These are phyloP conservation scores for Phytophthora fragariae DNA, from an alignment of 352 stramenopile genomes.

Conservation along the genomic window DNA sequence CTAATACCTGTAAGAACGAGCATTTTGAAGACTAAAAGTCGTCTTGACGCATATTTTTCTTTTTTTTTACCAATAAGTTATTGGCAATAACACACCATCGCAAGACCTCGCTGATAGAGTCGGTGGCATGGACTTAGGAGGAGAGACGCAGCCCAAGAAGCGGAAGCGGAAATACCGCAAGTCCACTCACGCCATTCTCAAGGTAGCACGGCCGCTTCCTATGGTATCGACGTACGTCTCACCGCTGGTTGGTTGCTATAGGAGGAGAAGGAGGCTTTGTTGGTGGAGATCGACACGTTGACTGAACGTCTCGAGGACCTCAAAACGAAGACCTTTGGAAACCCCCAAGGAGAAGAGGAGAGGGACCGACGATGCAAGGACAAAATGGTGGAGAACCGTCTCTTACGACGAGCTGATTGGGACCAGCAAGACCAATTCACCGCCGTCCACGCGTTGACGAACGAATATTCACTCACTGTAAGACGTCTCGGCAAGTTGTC, in stretches of 20 bases:
- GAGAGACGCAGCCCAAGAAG: conserved; percentile 11
- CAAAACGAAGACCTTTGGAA: conserved; percentile 29
- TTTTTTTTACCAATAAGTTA: too few relatives aligned
- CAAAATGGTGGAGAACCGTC: conserved; percentile 26
- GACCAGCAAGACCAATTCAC: conserved; percentile 39
- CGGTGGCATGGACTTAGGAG: neutral
- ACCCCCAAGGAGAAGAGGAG: conserved; percentile 18
- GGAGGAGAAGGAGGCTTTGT: conserved; percentile 45
- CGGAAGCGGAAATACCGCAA: conserved; percentile 37
- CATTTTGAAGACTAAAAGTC: too few relatives aligned
- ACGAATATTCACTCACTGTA: conserved; percentile 44
- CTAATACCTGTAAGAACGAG: too few relatives aligned
- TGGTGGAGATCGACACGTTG: conserved; percentile 4
- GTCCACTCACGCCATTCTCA: conserved; percentile 22
- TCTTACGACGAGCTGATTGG: conserved; percentile 24
- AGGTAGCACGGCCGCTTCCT: conserved; percentile 15
- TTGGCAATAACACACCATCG: too few relatives aligned
- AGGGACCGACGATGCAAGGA: conserved; percentile 18
- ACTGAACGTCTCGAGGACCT: conserved; percentile 33
- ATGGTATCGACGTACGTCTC: neutral
- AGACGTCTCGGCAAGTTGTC: neutral
- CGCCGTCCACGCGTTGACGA: conserved; percentile 36
- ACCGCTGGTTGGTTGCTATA: neutral
- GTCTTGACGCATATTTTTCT: too few relatives aligned
- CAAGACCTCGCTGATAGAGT: neutral